Conservation (phyloP, 2,329 filamentous ascomycete genomes). For the Neurospora sp. region DNA sequence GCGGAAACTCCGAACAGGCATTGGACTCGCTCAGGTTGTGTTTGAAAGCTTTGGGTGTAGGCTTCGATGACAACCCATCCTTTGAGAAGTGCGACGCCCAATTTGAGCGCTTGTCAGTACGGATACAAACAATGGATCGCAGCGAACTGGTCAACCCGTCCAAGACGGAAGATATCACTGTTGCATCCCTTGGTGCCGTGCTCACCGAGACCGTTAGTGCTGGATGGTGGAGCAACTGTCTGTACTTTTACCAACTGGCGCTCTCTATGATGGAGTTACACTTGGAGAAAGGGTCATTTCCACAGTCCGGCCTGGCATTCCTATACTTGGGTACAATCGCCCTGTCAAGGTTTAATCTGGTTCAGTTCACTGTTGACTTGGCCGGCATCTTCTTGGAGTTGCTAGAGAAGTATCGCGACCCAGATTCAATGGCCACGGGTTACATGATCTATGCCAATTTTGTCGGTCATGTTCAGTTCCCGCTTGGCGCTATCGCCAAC, state of each 20-base stretch:
- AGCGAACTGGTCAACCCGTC: slow-evolving; percentile 33
- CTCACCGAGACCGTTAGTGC: slow-evolving; percentile 59
- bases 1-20: slow-evolving; percentile 60
- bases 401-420: slow-evolving; percentile 51
- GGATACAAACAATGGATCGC: slow-evolving; percentile 48
- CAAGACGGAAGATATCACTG: slow-evolving; percentile 37
- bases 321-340: slow-evolving; percentile 59
- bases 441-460: slow-evolving; percentile 61
- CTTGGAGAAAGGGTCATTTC: slow-evolving; percentile 52
- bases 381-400: slow-evolving; percentile 53
- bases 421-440: slow-evolving; percentile 57
- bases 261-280: slow-evolving; percentile 59
- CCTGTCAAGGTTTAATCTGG: slow-evolving; percentile 60
- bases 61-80: slow-evolving; percentile 53
- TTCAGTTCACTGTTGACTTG: slow-evolving; percentile 56
- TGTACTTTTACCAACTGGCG: slow-evolving; percentile 63
- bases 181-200: slow-evolving; percentile 58
- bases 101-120: slow-evolving; percentile 53
- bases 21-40: slow-evolving; percentile 62
- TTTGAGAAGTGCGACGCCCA: slow-evolving; percentile 70
- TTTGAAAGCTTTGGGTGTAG: slow-evolving; percentile 57
- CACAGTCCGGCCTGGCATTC: slow-evolving; percentile 60
- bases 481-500: slow-evolving; percentile 46
- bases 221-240: slow-evolving; percentile 62
- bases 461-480: slow-evolving; percentile 57